A percentile compares a stretch with the other conserved stretches of the same genome.
Evolutionary conservation across 2,329 filamentous ascomycete genomes (phyloP).

Genomic region (Endoconidiophora polonica): DNA sequence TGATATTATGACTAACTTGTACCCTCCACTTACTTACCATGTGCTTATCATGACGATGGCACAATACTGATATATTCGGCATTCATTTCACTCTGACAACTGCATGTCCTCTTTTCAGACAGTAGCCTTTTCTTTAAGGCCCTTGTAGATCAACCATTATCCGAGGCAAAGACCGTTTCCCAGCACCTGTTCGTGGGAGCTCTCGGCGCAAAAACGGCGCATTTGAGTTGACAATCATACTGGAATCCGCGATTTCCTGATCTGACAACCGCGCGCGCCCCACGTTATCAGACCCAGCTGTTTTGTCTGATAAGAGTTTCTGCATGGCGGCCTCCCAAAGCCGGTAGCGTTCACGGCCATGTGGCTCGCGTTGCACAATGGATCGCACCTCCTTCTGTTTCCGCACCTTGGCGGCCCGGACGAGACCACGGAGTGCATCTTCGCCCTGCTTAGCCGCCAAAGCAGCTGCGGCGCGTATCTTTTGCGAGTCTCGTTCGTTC

Average conservation of each 20-base stretch:
- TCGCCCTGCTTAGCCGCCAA: conserved; percentile 45
- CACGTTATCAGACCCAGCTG: not conserved
- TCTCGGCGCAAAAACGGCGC: conserved; percentile 10
- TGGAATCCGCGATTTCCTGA: conserved; percentile 42
- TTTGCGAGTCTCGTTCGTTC: conserved; percentile 33
- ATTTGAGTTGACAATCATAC: conserved; percentile 41
- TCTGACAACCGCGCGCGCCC: conserved; percentile 9
- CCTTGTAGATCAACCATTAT: conserved; percentile 9
- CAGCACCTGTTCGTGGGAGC: conserved; percentile 8
- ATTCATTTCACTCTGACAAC: too few relatives aligned
- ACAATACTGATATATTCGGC: too few relatives aligned
- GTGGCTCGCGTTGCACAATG: conserved; percentile 33
- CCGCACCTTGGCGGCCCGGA: conserved; percentile 45
- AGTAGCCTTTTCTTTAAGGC: not conserved
- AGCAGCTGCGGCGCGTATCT: conserved; percentile 42
- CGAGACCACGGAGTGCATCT: conserved; percentile 40
- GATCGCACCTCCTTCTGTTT: conserved; percentile 47
- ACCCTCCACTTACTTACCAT: too few relatives aligned
- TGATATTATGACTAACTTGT: too few relatives aligned
- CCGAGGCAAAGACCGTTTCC: conserved; percentile 7
- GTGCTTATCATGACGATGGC: too few relatives aligned
- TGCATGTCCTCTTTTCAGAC: not conserved
- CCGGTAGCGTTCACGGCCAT: conserved; percentile 38
- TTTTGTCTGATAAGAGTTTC: conserved; percentile 29
- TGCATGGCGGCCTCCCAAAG: conserved; percentile 47